These are phyloP conservation scores for Neoscytalidium dimidiatum DNA, from an alignment of 2,329 filamentous ascomycete species.

Conservation along the genomic window DNA sequence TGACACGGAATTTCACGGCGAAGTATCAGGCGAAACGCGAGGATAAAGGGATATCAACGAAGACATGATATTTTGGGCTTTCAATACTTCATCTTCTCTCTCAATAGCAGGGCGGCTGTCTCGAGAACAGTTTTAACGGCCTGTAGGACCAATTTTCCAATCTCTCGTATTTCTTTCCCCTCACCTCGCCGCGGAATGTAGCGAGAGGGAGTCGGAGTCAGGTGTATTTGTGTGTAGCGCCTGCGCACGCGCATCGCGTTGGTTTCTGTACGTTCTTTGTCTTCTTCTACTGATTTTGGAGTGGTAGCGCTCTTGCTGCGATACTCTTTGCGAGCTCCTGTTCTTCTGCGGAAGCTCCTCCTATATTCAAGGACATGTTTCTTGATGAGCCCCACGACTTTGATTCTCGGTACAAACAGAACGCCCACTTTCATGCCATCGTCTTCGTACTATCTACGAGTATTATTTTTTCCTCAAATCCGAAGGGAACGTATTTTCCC, in stretches of 20 bases:
- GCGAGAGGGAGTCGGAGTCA: no score
- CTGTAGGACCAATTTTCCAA: background rate
- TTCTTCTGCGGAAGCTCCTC: no score
- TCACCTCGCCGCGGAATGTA: no score
- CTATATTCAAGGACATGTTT: no score
- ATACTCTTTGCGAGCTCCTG: no score
- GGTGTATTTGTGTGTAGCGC: background rate
- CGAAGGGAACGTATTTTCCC: no score
- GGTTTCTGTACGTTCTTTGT: background rate
- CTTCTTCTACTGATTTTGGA: background rate
- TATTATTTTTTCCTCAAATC: background rate
- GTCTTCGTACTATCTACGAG: background rate
- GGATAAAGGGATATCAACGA: background rate
- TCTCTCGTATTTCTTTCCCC: no score
- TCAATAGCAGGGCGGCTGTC: slow-evolving; percentile 3
- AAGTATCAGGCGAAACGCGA: background rate
- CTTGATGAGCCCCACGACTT: background rate
- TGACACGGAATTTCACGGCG: background rate
- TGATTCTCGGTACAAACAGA: background rate
- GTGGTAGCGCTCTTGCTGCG: no score
- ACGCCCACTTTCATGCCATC: background rate
- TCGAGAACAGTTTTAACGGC: slow-evolving; percentile 2
- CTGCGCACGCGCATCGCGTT: background rate
- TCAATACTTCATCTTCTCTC: background rate
- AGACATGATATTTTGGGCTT: background rate